phyloP scores from a whole-genome alignment of 345 rosid species.

The Citrus inodora region DNA sequence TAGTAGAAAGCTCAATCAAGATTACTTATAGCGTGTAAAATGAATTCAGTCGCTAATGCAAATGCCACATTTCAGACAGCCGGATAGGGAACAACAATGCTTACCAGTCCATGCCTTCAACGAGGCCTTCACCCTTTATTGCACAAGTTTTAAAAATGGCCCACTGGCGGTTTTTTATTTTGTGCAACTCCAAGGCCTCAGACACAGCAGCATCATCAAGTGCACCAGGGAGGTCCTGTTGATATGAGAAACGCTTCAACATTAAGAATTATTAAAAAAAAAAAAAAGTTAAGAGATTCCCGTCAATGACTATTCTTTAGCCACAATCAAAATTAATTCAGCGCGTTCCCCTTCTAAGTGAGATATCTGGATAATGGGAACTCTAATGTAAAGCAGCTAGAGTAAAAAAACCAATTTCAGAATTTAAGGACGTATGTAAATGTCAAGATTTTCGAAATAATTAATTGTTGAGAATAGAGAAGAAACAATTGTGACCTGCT shows the following conservation, averaged over 20 bases:
- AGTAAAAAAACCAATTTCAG: not conserved
- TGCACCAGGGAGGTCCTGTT: constrained; percentile 64
- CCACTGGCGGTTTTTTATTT: constrained; percentile 63
- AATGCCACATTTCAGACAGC: not conserved
- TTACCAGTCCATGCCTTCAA: constrained; percentile 66
- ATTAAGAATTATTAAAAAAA: not conserved
- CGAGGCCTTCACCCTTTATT: constrained; percentile 59
- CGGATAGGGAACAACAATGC: not conserved
- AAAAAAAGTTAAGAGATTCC: not conserved
- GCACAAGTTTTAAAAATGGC: constrained; percentile 69
- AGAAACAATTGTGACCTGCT: constrained; percentile 36
- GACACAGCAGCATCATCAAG: constrained; percentile 60
- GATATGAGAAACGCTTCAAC: not conserved
- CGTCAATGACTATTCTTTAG: not conserved
- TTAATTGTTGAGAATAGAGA: not conserved
- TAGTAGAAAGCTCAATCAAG: not conserved
- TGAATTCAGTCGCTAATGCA: not conserved
- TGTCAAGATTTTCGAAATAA: not conserved
- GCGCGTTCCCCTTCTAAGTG: not conserved
- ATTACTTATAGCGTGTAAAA: not conserved
- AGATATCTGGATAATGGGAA: not conserved
- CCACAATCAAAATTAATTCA: not conserved
- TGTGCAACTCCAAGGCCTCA: constrained; percentile 57
- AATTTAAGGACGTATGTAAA: not conserved
- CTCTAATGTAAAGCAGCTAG: not conserved